These are phyloP conservation scores for Penicillium paxilli DNA, from an alignment of 495 filamentous ascomycete genomes.

Conservation along the genomic window DNA sequence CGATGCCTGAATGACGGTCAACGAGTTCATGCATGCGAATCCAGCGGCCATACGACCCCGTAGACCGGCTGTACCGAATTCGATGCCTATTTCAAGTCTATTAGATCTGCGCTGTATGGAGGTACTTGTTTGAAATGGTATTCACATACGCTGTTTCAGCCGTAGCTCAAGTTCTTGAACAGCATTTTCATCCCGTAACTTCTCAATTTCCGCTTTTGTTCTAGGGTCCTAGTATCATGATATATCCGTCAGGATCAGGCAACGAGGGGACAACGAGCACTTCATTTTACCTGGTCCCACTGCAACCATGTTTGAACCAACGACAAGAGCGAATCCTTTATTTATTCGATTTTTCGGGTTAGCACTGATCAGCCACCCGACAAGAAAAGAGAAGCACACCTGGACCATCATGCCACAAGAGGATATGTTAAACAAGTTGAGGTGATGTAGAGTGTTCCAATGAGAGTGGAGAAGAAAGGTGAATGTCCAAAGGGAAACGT, in stretches of 20 bases:
- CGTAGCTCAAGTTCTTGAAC: constrained; percentile 55
- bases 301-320: constrained; percentile 59
- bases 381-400: constrained; percentile 5
- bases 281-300: constrained; percentile 54
- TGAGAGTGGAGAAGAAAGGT: background rate
- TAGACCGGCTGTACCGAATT: constrained; percentile 71
- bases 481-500: background rate
- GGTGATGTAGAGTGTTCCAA: background rate
- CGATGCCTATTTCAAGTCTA: constrained; percentile 47
- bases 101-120: constrained; percentile 3
- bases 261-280: constrained; percentile 5
- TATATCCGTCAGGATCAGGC: constrained; percentile 17
- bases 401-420: constrained; percentile 20
- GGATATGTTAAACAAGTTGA: background rate
- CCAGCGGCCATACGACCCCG: constrained; percentile 70
- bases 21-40: constrained; percentile 66
- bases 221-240: constrained; percentile 45
- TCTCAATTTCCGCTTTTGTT: constrained; percentile 60
- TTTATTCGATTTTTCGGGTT: no score
- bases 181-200: constrained; percentile 49
- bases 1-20: constrained; percentile 72
- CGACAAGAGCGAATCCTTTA: constrained; percentile 32
- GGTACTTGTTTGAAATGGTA: background rate
- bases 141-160: constrained; percentile 50
- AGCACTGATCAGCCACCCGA: background rate